Base-by-base conservation (phyloP, 1,139 yeast species). In the Candida sp. region DNA sequence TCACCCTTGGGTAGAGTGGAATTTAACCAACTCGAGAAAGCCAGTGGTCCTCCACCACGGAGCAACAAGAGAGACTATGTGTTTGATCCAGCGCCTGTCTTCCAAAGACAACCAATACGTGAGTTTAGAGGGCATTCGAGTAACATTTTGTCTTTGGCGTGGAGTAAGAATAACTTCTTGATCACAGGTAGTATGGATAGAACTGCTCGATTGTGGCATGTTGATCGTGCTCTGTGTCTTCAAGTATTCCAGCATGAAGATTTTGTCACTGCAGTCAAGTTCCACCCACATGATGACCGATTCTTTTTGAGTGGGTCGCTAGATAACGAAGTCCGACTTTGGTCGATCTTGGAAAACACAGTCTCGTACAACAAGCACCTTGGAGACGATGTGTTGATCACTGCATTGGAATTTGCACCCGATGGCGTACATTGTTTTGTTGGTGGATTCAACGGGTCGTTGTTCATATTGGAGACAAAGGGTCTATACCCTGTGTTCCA, bases 161-260 rank as follows among this genome's bases (percentile, higher is more conserved):
- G 98, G 98, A 88, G 96, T 51, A 88, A 88, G 58, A 92, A 92
- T 68, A 88, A 87, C 62, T 93, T 93, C 57, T 67, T 93, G 32
- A 65, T 92, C 1, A 80, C 96, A 0, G 88, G 96, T 3, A 88
- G 96, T 6, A 90, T 90, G 89, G 98, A 93, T 68, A 82, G 84
- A 57, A 87, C 96, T 0, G 96, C 86, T 1, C 81, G 83, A 54
- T 70, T 93, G 45, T 93, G 98, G 98, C 96, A 93, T 66, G 80
- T 88, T 9, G 90, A 89, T 43, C 75, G 93, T 46, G 70, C 70
- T 1, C 78, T 75, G 17, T 84, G 91, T 51, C 72, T 93, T 33
- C 81, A 88, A 49, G 77, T 86, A 1, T 92, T 90, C 63, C 67
- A 70, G 28, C 96, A 91, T 62, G 81, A 85, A 32, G 97, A 91